Evolutionary conservation across 2,329 filamentous ascomycete species (phyloP).

Genomic region (Colletotrichum tabaci): DNA sequence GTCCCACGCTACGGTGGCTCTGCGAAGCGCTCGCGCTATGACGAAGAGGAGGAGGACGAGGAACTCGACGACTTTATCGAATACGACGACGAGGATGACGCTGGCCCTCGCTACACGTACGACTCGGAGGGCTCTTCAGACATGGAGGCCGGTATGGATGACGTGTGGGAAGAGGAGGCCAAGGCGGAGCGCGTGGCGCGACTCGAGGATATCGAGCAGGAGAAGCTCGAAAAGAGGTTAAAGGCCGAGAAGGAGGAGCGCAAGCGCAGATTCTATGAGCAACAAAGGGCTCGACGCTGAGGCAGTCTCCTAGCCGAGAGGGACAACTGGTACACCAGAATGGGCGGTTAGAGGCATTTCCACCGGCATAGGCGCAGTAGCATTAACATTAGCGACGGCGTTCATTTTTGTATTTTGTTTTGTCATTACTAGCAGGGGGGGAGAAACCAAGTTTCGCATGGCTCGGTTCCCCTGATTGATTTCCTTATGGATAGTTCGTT

Average conservation of each 20-base stretch:
- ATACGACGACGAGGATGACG: conserved; percentile 67
- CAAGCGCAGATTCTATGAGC: conserved; percentile 57
- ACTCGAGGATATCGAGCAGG: conserved; percentile 76
- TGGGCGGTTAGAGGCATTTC: conserved; percentile 25
- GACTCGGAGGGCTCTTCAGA: conserved; percentile 79
- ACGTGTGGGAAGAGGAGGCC: conserved; percentile 81
- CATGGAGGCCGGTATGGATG: conserved; percentile 83
- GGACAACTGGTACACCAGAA: neutral
- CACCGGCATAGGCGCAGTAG: conserved; percentile 34
- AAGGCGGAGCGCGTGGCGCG: conserved; percentile 73
- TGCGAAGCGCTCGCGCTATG: conserved; percentile 58
- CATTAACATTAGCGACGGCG: conserved; percentile 58
- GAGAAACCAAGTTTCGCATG: neutral
- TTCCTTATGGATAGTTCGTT: neutral
- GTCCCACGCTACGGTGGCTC: conserved; percentile 45
- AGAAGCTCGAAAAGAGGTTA: conserved; percentile 72
- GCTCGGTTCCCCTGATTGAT: neutral
- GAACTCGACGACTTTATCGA: conserved; percentile 75
- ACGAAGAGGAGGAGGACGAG: conserved; percentile 76
- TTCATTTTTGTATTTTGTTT: conserved; percentile 45
- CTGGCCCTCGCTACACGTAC: conserved; percentile 66
- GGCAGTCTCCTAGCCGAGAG: conserved; percentile 29
- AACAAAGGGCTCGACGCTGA: conserved; percentile 40
- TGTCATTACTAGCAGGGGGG: conserved; percentile 13
- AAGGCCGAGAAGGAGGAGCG: conserved; percentile 75